A percentile compares a stretch with the other conserved stretches of the same genome.
These are phyloP conservation scores for Tympanopsis confertula DNA, from an alignment of 2,329 filamentous ascomycete genomes.

Conservation along the genomic window DNA sequence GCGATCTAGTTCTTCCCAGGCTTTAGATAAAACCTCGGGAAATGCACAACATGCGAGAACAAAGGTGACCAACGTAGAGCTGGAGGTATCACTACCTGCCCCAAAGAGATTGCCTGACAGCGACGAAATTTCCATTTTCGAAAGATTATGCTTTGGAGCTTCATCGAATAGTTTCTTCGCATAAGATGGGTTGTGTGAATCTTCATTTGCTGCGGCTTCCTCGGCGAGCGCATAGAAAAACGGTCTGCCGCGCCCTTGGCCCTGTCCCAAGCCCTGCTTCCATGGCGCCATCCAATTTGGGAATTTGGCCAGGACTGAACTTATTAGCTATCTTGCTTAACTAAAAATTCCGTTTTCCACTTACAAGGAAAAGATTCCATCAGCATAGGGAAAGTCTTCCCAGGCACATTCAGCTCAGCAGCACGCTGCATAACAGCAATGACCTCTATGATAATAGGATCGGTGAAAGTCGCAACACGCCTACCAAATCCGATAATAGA, in stretches of 20 bases:
- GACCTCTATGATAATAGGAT: constrained; percentile 48
- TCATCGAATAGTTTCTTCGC: constrained; percentile 34
- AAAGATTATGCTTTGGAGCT: no score
- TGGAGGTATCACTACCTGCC: constrained; percentile 35
- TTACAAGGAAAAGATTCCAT: constrained; percentile 38
- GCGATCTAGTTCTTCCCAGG: constrained; percentile 37
- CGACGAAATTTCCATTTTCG: no score
- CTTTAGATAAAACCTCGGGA: constrained; percentile 30
- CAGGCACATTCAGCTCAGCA: constrained; percentile 39
- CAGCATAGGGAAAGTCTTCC: constrained; percentile 41
- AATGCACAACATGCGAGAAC: constrained; percentile 36
- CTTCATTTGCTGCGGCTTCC: constrained; percentile 30
- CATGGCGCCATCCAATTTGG: constrained; percentile 35
- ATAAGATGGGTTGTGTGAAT: constrained; percentile 24
- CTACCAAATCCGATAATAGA: constrained; percentile 45
- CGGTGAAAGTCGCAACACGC: constrained; percentile 32
- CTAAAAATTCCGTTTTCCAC: not conserved
- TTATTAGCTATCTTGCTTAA: not conserved
- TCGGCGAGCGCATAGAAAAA: constrained; percentile 40
- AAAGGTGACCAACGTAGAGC: constrained; percentile 31
- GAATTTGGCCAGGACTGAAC: constrained; percentile 26
- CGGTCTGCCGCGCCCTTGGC: constrained; percentile 30
- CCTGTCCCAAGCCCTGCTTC: constrained; percentile 30
- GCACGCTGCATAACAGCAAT: constrained; percentile 44
- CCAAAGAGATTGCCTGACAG: constrained; percentile 21